These are phyloP conservation scores for Mycena kentingensis DNA, from an alignment of 768 basidiomycete species.

Conservation along the genomic window DNA sequence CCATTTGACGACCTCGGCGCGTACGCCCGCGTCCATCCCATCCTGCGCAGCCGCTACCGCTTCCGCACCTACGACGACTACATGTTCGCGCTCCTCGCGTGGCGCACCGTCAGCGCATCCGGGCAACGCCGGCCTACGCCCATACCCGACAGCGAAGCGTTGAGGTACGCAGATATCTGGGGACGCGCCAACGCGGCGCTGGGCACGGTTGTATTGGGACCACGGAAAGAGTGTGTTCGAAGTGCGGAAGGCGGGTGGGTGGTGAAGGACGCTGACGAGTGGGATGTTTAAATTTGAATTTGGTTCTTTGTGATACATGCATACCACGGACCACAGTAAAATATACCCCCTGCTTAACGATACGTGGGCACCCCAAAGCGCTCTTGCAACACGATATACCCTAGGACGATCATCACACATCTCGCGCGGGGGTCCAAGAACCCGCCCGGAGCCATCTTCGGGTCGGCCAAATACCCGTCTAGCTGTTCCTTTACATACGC, in stretches of 20 bases:
- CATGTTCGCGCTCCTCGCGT: no score
- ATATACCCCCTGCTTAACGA: no score
- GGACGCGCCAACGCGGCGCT: neutral
- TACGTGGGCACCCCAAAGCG: slow-evolving; percentile 13
- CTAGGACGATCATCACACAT: slow-evolving; percentile 5
- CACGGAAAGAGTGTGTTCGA: neutral
- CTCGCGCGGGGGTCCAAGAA: slow-evolving; percentile 3
- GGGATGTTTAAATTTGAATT: neutral
- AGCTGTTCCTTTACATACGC: slow-evolving; percentile 4
- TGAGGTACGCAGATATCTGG: neutral
- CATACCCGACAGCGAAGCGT: neutral
- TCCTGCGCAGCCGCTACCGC: no score
- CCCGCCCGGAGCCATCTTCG: neutral
- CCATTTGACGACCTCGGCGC: no score
- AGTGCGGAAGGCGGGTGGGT: neutral
- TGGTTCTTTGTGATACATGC: no score
- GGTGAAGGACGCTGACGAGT: neutral
- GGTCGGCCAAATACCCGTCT: slow-evolving; percentile 4
- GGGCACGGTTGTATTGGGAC: neutral
- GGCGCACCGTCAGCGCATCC: no score
- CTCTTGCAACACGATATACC: slow-evolving; percentile 19
- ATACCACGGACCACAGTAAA: no score
- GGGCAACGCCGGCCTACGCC: neutral
- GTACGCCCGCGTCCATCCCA: no score
- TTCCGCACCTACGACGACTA: no score